Base-by-base conservation (phyloP, 495 filamentous ascomycete species). In the Recurvomyces mirabilis region DNA sequence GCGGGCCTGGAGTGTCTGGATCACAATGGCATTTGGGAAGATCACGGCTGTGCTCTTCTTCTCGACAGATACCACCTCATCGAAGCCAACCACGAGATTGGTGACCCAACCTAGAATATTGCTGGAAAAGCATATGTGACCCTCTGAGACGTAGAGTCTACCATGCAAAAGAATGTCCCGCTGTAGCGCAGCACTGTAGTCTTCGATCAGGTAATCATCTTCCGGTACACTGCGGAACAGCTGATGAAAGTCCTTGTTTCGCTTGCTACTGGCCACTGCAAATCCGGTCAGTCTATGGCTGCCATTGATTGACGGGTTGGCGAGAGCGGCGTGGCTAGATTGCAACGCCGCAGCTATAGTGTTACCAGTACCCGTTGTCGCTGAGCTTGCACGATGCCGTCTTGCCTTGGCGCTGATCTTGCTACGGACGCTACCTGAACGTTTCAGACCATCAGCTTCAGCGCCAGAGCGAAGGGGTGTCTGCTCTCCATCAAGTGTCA, bases 101-200 rank as follows among this genome's bases (percentile, higher is more conserved):
- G 93, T 99, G 1, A 93, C 78, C 91, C 91, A 99, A 26, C 91
- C 91, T 26, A 99, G 72, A 39, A 99, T 99, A 58, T 99, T 99
- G 62, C 91, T 96, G 47, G 87, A 93, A 64, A 99, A 99, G 66
- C 91, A 99, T 26, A 99, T 79, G 53, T 99, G 88, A 4, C 88
- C 87, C 63, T 99, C 91, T 0, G 89, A 95, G 22, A 99, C 81
- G 55, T 99, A 99, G 12, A 99, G 73, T 29, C 91, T 75, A 1
- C 91, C 91, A 51, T 94, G 89, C 10, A 93, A 74, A 33, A 99
- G 79, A 46, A 99, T 99, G 58, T 99, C 91, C 40, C 85, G 77
- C 60, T 99, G 91, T 14, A 99, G 62, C 13, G 91, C 91, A 57
- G 88, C 94, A 57, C 93, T 94, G 60, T 95, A 99, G 61, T 99